phyloP scores from a whole-genome alignment of 2,329 filamentous ascomycete species.

The Colletotrichum sp. region DNA sequence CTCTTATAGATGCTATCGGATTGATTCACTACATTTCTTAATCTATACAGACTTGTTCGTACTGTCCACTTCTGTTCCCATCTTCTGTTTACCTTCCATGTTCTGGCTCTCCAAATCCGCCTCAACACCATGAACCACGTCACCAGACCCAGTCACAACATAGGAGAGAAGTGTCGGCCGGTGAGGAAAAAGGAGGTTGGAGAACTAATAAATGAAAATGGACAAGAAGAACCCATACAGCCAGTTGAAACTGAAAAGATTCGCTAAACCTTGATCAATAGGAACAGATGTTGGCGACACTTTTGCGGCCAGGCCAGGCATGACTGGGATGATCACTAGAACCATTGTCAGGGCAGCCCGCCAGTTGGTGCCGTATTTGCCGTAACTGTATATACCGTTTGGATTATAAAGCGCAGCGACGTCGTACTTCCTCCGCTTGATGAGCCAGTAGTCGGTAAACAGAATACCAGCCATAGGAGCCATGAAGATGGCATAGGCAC shows the following conservation, averaged over 20 bases:
- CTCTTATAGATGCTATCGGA: background rate
- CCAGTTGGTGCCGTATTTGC: slow-evolving; percentile 21
- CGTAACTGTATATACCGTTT: background rate
- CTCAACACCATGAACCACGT: background rate
- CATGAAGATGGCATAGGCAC: slow-evolving; percentile 37
- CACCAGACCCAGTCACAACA: background rate
- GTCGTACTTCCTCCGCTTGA: slow-evolving; percentile 29
- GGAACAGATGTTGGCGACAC: slow-evolving; percentile 26
- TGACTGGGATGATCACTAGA: slow-evolving; percentile 26
- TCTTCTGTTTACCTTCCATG: background rate
- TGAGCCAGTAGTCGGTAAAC: slow-evolving; percentile 42
- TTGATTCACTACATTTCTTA: background rate
- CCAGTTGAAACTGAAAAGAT: slow-evolving; percentile 33
- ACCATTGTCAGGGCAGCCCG: slow-evolving; percentile 32
- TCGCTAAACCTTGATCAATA: slow-evolving; percentile 24
- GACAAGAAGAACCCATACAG: slow-evolving; percentile 29
- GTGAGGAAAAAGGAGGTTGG: background rate
- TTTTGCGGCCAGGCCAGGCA: slow-evolving; percentile 25
- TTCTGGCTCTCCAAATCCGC: background rate
- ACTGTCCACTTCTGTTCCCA: background rate
- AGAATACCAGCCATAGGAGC: slow-evolving; percentile 46
- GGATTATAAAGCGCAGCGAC: background rate
- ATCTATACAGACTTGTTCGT: background rate
- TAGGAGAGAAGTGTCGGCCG: background rate
- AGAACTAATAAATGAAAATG: background rate